These are phyloP conservation scores for Striga hermonthica DNA, from an alignment of 305 asterid genomes.

Conservation along the genomic window DNA sequence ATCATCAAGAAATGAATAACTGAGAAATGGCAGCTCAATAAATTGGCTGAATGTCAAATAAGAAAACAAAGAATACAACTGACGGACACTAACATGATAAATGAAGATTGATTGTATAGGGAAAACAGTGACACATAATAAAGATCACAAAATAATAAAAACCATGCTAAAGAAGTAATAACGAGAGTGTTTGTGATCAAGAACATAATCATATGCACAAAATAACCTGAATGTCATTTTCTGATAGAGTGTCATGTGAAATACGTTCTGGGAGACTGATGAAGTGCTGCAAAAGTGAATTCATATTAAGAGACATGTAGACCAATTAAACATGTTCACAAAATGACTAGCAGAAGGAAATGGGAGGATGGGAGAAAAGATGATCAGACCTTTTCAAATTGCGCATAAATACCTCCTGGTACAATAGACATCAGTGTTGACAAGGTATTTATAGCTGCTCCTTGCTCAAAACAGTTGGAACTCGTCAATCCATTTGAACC, in stretches of 20 bases:
- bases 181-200: neutral
- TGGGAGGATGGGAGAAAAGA: neutral
- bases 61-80: conserved; percentile 3
- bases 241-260: conserved; percentile 72
- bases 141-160: conserved; percentile 1
- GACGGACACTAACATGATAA: conserved; percentile 22
- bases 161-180: conserved; percentile 16
- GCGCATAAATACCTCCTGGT: conserved; percentile 83
- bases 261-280: conserved; percentile 66
- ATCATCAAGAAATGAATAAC: conserved; percentile 1
- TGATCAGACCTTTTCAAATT: conserved; percentile 73
- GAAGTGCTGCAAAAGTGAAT: conserved; percentile 59
- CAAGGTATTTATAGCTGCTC: conserved; percentile 73
- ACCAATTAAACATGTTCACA: conserved; percentile 26
- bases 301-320: conserved; percentile 28
- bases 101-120: neutral
- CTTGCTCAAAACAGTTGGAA: conserved; percentile 59
- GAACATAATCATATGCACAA: neutral
- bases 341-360: conserved; percentile 22
- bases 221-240: conserved; percentile 83
- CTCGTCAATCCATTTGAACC: conserved; percentile 78
- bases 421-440: conserved; percentile 80
- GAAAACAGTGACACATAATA: conserved; percentile 14
- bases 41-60: neutral
- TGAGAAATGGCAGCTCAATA: neutral